Evolutionary conservation across 345 rosid genomes (phyloP), one percentile per base, ranked within the genome.

Genomic region (Camelina sativa): DNA sequence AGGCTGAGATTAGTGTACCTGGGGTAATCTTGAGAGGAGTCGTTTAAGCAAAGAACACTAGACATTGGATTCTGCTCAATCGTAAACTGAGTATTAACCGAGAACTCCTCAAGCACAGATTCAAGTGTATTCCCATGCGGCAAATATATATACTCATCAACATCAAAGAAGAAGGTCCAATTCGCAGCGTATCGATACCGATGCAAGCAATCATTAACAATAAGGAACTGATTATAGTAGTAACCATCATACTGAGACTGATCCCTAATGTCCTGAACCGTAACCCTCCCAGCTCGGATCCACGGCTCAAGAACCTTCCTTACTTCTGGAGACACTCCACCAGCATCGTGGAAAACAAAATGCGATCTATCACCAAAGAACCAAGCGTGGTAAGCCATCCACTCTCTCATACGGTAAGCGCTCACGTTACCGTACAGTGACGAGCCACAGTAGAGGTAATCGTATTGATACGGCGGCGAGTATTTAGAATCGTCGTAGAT

Each of bases 351-450:
- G 15, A 92, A 85, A 19, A 90, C 98, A 59, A 90, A 92, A 81
- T 92, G 96, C 11, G 96, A 92, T 4, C 72, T 86, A n/a, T 82
- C 81, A 0, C 98, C 98, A 6, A 92, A 90, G 80, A 92, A 88
- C 92, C 96, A 86, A 1, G 92, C 87, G 75, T 92, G 98, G 73
- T 90, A 92, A 65, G 98, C 98, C 82, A 90, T 92, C 96, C 96
- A 92, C 57, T 92, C 98, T 58, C 94, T 76, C 25, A 92, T 81
- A 71, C 98, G 84, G 8, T 80, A 70, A 4, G 92, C 84, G 48
- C 85, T 88, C 70, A 92, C 76, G 76, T 87, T 83, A 0, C 98
- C 98, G 68, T 90, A 92, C 12, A 92, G 70, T 0, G 98, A 90
- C 12, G 96, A 90, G 62, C 94, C 96, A 48, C 98, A 92, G 67